These are phyloP conservation scores for Hypoxylon sp. DNA, from an alignment of 2,329 filamentous ascomycete species.

Conservation along the genomic window DNA sequence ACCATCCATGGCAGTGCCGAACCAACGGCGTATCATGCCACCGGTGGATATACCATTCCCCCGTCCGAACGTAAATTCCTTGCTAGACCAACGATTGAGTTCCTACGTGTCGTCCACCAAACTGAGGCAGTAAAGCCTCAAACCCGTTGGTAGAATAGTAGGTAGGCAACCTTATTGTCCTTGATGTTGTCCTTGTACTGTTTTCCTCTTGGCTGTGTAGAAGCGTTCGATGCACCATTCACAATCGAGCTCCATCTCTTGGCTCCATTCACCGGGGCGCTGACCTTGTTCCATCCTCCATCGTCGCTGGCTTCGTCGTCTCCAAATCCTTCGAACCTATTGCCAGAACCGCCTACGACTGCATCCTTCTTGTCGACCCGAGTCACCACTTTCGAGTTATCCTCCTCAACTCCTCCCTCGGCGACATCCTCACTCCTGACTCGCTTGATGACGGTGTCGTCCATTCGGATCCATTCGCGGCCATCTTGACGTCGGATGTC, in stretches of 20 bases:
- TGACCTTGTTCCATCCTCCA: constrained; percentile 85
- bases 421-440: constrained; percentile 90
- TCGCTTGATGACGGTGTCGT: constrained; percentile 89
- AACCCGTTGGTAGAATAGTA: constrained; percentile 91
- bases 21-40: constrained; percentile 19
- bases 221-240: constrained; percentile 69
- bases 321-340: constrained; percentile 77
- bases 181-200: constrained; percentile 72
- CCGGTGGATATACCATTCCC: constrained; percentile 20
- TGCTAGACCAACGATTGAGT: constrained; percentile 1
- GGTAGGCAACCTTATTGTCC: constrained; percentile 97
- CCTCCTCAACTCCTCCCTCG: constrained; percentile 83
- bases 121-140: constrained; percentile 38
- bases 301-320: constrained; percentile 74
- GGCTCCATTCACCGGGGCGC: constrained; percentile 66
- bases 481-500: constrained; percentile 94
- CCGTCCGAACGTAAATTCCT: constrained; percentile 10
- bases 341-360: constrained; percentile 58
- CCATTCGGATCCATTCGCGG: constrained; percentile 94
- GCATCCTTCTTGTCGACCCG: constrained; percentile 69
- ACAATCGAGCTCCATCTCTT: constrained; percentile 78
- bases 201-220: constrained; percentile 64
- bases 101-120: neutral
- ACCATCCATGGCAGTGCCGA: constrained; percentile 15
- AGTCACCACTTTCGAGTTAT: constrained; percentile 67